Evolutionary conservation across 495 filamentous ascomycete genomes (phyloP).

Genomic region (Aspergillus affinis): DNA sequence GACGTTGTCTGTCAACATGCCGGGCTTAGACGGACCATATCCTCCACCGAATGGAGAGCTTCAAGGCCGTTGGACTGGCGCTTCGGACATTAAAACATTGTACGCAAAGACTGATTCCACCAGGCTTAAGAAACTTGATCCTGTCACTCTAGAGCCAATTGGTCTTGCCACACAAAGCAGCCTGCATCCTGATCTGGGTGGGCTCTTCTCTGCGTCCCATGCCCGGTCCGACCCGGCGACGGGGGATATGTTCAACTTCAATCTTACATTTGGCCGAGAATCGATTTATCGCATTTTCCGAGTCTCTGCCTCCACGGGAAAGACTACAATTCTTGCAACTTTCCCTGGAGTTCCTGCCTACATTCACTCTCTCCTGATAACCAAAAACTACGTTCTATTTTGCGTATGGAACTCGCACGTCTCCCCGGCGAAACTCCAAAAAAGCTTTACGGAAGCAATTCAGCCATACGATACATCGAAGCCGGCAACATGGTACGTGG

Average conservation of each 20-base stretch:
- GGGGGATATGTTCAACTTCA: conserved; percentile 78
- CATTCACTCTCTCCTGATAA: conserved; percentile 72
- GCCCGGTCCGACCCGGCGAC: conserved; percentile 67
- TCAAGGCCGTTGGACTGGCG: conserved; percentile 19
- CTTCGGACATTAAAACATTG: conserved; percentile 44
- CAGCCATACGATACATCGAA: conserved; percentile 46
- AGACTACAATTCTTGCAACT: conserved; percentile 68
- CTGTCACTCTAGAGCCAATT: conserved; percentile 69
- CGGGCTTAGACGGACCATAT: conserved; percentile 34
- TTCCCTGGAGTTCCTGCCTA: conserved; percentile 59
- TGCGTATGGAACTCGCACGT: conserved; percentile 61
- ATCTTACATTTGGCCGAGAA: conserved; percentile 50
- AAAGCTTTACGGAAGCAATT: conserved; percentile 27
- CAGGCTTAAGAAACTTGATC: conserved; percentile 59
- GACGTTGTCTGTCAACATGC: conserved; percentile 58
- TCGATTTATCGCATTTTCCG: conserved; percentile 66
- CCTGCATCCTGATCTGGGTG: conserved; percentile 66
- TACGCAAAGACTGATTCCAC: conserved; percentile 61
- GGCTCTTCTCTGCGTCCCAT: conserved; percentile 63
- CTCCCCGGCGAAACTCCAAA: conserved; percentile 56
- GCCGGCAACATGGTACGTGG: conserved; percentile 64
- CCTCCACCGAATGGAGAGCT: not conserved
- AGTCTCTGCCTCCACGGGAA: conserved; percentile 56
- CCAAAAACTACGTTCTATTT: conserved; percentile 62
- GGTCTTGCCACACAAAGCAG: conserved; percentile 53